Evolutionary conservation across 1,284 basidiomycete genomes (phyloP).

Genomic region (Melampsora larici-populina): DNA sequence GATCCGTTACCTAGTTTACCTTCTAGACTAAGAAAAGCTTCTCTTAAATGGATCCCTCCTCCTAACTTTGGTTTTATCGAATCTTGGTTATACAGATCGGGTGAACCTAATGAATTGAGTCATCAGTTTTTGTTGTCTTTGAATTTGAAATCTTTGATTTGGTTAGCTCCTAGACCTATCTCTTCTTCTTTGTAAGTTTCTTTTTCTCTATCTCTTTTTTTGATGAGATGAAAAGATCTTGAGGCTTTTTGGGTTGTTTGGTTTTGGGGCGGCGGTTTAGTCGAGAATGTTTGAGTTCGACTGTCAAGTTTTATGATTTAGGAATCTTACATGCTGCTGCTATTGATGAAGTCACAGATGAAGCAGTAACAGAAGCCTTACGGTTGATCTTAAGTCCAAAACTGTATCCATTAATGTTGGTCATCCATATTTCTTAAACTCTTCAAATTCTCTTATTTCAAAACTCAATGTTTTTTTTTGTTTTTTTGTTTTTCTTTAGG

Average conservation of each 20-base stretch:
- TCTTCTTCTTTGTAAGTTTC: constrained; percentile 4
- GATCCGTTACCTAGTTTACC: constrained; percentile 12
- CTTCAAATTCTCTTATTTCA: no score
- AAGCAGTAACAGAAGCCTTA: constrained; percentile 23
- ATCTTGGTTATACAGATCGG: constrained; percentile 7
- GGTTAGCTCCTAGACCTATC: constrained; percentile 26
- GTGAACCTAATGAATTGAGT: constrained; percentile 27
- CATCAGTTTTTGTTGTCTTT: constrained; percentile 10
- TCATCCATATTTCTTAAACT: no score
- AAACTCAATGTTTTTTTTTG: no score
- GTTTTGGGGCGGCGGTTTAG: not conserved
- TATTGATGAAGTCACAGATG: constrained; percentile 27
- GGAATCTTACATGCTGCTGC: constrained; percentile 31
- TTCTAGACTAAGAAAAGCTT: constrained; percentile 7
- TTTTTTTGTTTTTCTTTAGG: no score
- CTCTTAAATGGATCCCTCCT: constrained; percentile 20
- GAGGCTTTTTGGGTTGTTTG: not conserved
- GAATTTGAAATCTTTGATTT: constrained; percentile 17
- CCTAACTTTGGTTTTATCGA: constrained; percentile 38
- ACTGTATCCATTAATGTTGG: constrained; percentile 35
- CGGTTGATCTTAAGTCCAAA: constrained; percentile 18
- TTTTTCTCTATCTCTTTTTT: not conserved
- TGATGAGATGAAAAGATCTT: no score
- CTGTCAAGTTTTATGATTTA: constrained; percentile 17
- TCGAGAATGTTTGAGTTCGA: constrained; percentile 6